Percentiles rank a stretch among this genome's conserved stretches.
Evolutionary conservation across 345 rosid species (phyloP).

Genomic region (Eucalyptus cloeziana): DNA sequence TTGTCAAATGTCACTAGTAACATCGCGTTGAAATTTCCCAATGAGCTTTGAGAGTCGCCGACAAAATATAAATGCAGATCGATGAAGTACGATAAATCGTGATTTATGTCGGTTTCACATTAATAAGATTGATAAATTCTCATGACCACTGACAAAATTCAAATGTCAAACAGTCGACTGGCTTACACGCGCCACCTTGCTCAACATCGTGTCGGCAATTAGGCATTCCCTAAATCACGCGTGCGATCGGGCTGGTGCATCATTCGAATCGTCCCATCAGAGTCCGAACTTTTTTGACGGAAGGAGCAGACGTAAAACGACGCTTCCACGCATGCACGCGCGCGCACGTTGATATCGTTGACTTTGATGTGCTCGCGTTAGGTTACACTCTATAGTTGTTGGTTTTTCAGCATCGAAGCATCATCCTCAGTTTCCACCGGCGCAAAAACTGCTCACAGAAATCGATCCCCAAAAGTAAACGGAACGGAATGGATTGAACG

Average conservation of each 20-base stretch:
- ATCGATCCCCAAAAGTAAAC: not conserved
- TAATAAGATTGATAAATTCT: not conserved
- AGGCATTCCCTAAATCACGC: not conserved
- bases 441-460: not conserved
- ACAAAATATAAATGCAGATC: not conserved
- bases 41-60: not conserved
- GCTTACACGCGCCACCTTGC: not conserved
- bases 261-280: not conserved
- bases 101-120: not conserved
- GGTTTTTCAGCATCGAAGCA: not conserved
- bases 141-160: not conserved
- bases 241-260: not conserved
- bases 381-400: not conserved
- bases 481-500: not conserved
- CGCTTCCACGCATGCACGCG: not conserved
- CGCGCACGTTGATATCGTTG: not conserved
- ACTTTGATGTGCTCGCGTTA: not conserved
- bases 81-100: not conserved
- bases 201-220: not conserved
- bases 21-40: not conserved
- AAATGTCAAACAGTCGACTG: not conserved
- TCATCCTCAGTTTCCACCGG: not conserved
- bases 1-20: not conserved
- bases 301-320: not conserved
- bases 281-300: not conserved